These are phyloP conservation scores for Rhinocladiella similis DNA, from an alignment of 2,329 filamentous ascomycete genomes.

Conservation along the genomic window DNA sequence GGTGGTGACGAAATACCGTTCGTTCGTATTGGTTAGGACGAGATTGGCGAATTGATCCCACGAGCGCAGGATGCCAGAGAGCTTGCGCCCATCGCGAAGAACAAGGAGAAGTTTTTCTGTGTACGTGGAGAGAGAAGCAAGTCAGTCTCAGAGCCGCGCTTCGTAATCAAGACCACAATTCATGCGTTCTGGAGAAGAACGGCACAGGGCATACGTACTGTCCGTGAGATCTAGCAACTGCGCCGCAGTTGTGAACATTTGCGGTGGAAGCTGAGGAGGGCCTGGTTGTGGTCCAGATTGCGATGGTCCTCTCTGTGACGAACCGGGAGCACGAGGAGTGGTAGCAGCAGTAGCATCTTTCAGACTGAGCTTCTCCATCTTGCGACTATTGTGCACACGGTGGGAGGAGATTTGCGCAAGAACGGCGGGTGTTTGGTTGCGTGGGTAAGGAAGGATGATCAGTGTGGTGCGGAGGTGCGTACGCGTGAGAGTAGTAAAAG, in stretches of 20 bases:
- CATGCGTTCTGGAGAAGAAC: conserved; percentile 38
- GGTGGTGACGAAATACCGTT: conserved; percentile 69
- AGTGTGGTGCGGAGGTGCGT: too few relatives aligned
- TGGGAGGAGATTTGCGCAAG: too few relatives aligned
- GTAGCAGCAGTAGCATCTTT: conserved; percentile 27
- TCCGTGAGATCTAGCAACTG: conserved; percentile 95
- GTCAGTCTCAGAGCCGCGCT: too few relatives aligned
- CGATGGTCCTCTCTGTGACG: conserved; percentile 17
- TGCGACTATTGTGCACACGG: not conserved
- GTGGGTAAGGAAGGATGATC: not conserved
- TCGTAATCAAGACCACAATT: too few relatives aligned
- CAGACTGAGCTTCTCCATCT: conserved; percentile 34
- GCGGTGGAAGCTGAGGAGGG: conserved; percentile 60
- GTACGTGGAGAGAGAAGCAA: not conserved
- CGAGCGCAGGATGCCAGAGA: conserved; percentile 86
- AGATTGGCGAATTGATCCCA: conserved; percentile 99
- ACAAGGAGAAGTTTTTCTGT: conserved; percentile 92
- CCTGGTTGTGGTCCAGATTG: conserved; percentile 35
- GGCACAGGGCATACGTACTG: too few relatives aligned
- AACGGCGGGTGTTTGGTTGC: too few relatives aligned
- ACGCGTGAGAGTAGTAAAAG: too few relatives aligned
- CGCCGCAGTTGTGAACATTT: conserved; percentile 98
- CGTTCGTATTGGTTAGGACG: conserved; percentile 87
- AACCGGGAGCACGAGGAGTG: too few relatives aligned
- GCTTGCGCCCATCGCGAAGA: conserved; percentile 88